phyloP scores from a whole-genome alignment of 108 stramenopile species.

The Skeletonema grethae region DNA sequence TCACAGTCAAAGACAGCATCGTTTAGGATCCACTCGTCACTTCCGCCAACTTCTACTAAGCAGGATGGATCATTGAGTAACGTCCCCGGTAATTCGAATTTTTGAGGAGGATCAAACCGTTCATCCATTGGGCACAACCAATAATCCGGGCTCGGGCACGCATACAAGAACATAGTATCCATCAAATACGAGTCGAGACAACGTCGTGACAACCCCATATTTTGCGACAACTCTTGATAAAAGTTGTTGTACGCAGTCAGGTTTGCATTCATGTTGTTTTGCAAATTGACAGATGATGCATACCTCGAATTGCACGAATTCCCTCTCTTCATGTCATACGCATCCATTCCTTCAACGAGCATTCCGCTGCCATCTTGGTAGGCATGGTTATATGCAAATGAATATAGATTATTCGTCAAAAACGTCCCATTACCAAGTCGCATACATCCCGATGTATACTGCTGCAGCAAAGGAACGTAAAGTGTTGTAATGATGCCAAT shows the following conservation, averaged over 20 bases:
- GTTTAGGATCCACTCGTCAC: slow-evolving; percentile 38
- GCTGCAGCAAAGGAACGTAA: slow-evolving; percentile 34
- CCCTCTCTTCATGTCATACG: slow-evolving; percentile 46
- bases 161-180: slow-evolving; percentile 28
- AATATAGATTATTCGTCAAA: slow-evolving; percentile 49
- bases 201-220: slow-evolving; percentile 33
- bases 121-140: slow-evolving; percentile 51
- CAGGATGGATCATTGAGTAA: slow-evolving; percentile 24
- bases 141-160: slow-evolving; percentile 24
- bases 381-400: slow-evolving; percentile 58
- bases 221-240: slow-evolving; percentile 29
- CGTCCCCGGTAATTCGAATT: slow-evolving; percentile 40
- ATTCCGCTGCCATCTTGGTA: slow-evolving; percentile 52
- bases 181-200: slow-evolving; percentile 41
- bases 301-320: slow-evolving; percentile 46
- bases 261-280: slow-evolving; percentile 43
- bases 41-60: slow-evolving; percentile 27
- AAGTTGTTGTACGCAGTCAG: slow-evolving; percentile 39
- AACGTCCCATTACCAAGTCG: slow-evolving; percentile 42
- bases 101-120: slow-evolving; percentile 29
- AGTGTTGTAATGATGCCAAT: slow-evolving; percentile 22
- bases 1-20: slow-evolving; percentile 53
- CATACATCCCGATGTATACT: slow-evolving; percentile 47
- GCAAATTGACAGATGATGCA: slow-evolving; percentile 28
- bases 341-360: slow-evolving; percentile 47